A percentile compares a stretch with the other conserved stretches of the same genome.
These are phyloP conservation scores for Phytophthora pisi DNA, from an alignment of 352 stramenopile genomes.

Conservation along the genomic window DNA sequence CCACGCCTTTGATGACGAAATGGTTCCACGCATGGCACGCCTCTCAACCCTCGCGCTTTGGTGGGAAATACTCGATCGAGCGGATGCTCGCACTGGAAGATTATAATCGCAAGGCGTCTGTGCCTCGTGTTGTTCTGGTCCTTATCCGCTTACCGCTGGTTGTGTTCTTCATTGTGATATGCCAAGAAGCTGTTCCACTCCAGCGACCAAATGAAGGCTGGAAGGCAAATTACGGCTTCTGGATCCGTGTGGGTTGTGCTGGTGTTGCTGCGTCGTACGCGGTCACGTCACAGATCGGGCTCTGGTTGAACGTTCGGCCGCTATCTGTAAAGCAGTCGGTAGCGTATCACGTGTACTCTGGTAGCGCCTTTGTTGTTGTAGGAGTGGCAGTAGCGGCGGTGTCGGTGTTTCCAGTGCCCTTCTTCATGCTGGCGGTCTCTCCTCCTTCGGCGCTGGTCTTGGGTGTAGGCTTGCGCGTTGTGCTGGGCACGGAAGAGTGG, in stretches of 20 bases:
- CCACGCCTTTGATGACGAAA: not conserved
- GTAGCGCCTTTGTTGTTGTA: not conserved
- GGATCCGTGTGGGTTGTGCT: not conserved
- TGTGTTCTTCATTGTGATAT: not conserved
- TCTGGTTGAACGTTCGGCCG: not conserved
- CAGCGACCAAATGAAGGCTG: slow-evolving; percentile 5
- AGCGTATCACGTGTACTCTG: not conserved
- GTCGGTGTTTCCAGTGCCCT: slow-evolving; percentile 12
- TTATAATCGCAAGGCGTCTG: not conserved
- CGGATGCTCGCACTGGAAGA: slow-evolving; percentile 7
- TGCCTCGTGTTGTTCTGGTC: not conserved
- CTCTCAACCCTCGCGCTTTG: not conserved
- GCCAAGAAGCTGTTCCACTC: slow-evolving; percentile 9
- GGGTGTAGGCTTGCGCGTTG: not conserved
- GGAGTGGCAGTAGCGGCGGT: not conserved
- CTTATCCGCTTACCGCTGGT: not conserved
- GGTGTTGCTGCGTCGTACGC: not conserved
- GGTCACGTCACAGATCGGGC: not conserved
- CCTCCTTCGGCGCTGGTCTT: not conserved
- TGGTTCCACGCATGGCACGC: not conserved
- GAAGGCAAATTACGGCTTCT: slow-evolving; percentile 9
- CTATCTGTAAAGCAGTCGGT: not conserved
- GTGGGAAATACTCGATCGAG: slow-evolving; percentile 10
- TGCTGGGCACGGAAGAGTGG: not conserved
- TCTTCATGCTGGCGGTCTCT: not conserved